These are phyloP conservation scores for Wickerhamomyces bovis DNA, from an alignment of 805 yeast genomes.

Conservation along the genomic window DNA sequence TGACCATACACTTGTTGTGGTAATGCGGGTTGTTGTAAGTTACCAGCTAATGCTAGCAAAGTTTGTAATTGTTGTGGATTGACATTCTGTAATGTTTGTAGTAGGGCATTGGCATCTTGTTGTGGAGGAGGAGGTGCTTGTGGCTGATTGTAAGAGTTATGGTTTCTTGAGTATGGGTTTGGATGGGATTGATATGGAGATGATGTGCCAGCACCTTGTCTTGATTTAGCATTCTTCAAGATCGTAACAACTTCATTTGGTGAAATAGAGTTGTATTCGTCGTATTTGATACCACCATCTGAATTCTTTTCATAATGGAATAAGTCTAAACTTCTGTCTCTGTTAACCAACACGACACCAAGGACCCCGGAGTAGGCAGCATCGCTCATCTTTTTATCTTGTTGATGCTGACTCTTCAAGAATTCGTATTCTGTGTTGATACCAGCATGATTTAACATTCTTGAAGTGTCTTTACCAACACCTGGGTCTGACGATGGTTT, in stretches of 20 bases:
- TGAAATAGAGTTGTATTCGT: slow-evolving; percentile 72
- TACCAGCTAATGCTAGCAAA: slow-evolving; percentile 8
- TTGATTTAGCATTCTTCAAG: slow-evolving; percentile 35
- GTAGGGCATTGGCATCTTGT: background rate
- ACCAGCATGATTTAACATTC: slow-evolving; percentile 33
- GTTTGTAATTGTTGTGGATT: slow-evolving; percentile 11
- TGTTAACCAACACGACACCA: slow-evolving; percentile 63
- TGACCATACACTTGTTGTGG: slow-evolving; percentile 5
- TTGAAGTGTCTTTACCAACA: slow-evolving; percentile 37
- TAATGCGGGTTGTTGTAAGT: slow-evolving; percentile 6
- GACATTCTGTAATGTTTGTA: slow-evolving; percentile 9
- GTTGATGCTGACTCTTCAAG: slow-evolving; percentile 35
- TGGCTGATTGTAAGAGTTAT: slow-evolving; percentile 1
- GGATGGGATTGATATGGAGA: background rate
- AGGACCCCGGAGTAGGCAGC: slow-evolving; percentile 77
- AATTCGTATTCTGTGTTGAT: slow-evolving; percentile 37
- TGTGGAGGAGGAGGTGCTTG: background rate
- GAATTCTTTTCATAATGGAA: slow-evolving; percentile 65
- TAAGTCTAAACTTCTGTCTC: slow-evolving; percentile 51
- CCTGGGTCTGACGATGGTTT: slow-evolving; percentile 39
- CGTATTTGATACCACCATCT: slow-evolving; percentile 73
- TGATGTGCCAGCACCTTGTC: slow-evolving; percentile 6
- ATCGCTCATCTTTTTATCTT: slow-evolving; percentile 52
- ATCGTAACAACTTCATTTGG: slow-evolving; percentile 60
- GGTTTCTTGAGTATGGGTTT: slow-evolving; percentile 4